Evolutionary conservation across 2,329 filamentous ascomycete species (phyloP).

Genomic region (Claviceps africana): DNA sequence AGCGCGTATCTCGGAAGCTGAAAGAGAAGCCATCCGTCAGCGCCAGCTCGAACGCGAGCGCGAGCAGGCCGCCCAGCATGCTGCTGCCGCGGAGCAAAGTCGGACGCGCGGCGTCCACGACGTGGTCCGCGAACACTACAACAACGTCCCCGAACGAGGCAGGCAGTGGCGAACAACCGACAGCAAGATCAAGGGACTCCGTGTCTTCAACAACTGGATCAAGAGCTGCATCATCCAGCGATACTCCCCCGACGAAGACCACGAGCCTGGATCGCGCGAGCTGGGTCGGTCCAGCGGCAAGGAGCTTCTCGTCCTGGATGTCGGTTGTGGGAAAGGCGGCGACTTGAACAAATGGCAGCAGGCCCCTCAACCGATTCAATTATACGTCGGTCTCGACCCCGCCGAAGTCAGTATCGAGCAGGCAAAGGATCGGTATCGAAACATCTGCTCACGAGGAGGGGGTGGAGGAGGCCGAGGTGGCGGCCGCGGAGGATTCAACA

Average conservation of each 20-base stretch:
- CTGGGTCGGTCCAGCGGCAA: constrained; percentile 36
- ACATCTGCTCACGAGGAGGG: constrained; percentile 49
- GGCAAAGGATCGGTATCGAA: constrained; percentile 67
- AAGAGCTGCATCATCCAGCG: constrained; percentile 97
- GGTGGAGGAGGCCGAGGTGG: constrained; percentile 35
- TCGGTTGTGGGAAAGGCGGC: constrained; percentile 93
- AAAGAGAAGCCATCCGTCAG: constrained; percentile 53
- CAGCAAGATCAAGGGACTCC: constrained; percentile 85
- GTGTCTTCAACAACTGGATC: constrained; percentile 97
- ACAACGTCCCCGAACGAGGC: constrained; percentile 83
- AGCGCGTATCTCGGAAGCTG: constrained; percentile 51
- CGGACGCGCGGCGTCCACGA: constrained; percentile 52
- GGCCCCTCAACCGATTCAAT: constrained; percentile 75
- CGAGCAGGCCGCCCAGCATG: constrained; percentile 23
- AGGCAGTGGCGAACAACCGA: constrained; percentile 90
- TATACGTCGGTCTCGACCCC: constrained; percentile 90
- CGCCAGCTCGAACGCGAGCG: constrained; percentile 44
- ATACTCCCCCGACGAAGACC: constrained; percentile 72
- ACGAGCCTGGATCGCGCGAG: constrained; percentile 45
- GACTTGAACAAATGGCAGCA: constrained; percentile 94
- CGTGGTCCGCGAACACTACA: constrained; percentile 88
- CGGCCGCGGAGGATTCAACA: constrained; percentile 35
- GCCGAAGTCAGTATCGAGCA: constrained; percentile 87
- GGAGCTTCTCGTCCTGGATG: constrained; percentile 70
- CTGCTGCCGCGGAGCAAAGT: constrained; percentile 23